Base-by-base conservation (phyloP, 192 early-diverging fungal species). In the Podila epicladia region DNA sequence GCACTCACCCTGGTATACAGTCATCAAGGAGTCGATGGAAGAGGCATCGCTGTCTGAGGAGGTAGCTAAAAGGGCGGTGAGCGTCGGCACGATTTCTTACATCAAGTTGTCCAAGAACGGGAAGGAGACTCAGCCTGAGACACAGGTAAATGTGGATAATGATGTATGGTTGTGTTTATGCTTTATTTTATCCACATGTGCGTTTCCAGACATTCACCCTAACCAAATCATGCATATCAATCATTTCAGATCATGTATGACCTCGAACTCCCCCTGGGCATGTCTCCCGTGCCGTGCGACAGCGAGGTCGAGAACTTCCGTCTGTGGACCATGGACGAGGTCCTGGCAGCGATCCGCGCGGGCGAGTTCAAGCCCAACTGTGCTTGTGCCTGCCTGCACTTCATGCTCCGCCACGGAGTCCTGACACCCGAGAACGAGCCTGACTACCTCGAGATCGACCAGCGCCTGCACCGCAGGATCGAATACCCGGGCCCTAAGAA, bases 1-100 rank as follows among this genome's bases (percentile, higher is more conserved):
- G 15, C 68, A 86, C 20, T 88, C 88, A 24, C 87, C 91, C 0
- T 62, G 82, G 29, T 91, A 91, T 22, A 91, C 92, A 8, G 86
- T 95, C 24, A 67, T 95, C 37, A 96, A 96, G 82, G 98, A 99
- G 72, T 95, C 93, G 72, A 85, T 87, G 51, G 98, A 99, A 82
- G 98, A 99, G 73, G 97, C 93, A 9, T 89, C 89, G 15, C 85
- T 99, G 58, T 85, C 90, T 0, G 35, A 31, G 1, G 60, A 86
- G 3, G 62, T 95, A 32, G 89, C 94, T 8, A 20, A 78, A 20
- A 83, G 80, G n/a, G 87, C 91, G 0, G 33, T 71, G 8, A 72
- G 84, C 15, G 89, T 86, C 0, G 93, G 94, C 3, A 89, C 86
- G 0, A 87, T 98, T 26, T 86, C 92, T 29, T 97, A 95, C 74